Evolutionary conservation across 1,284 basidiomycete species (phyloP), one percentile per base, ranked within the genome.

Genomic region (Retiboletus flavoniger): DNA sequence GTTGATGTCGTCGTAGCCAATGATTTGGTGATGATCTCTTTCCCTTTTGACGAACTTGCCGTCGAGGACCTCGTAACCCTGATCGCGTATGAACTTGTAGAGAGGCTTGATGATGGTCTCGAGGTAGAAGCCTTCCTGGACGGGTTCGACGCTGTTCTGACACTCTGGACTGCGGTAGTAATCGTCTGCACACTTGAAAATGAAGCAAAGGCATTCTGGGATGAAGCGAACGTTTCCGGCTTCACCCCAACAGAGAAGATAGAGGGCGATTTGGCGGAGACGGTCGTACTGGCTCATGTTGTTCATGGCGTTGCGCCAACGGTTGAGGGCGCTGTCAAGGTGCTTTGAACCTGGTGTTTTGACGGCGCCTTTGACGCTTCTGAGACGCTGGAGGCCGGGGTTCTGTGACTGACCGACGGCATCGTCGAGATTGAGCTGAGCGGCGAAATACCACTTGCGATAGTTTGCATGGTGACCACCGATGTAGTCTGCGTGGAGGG

Each of bases 161-260:
- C 96, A 99, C 72, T 99, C 97, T 34, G 95, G 88, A 56, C 93
- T 95, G 61, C 96, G 93, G 74, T 99, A 99, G 73, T 98, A 99
- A 76, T 99, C 96, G 73, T 99, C 96, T 50, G 97, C 96, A 67
- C 96, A 99, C 77, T 99, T 99, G 89, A 99, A 99, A 72, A 99
- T 96, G 83, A 98, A 99, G 78, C 96, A 98, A 51, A 99, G 77
- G 67, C 92, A 95, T 71, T 99, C 96, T 24, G 97, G 95, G 36
- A 93, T 89, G 75, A 98, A 98, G 55, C 96, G 89, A 54, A 99
- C 91, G 69, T 99, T 97, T 50, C 95, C 95, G 2, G 91, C 96
- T 75, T 99, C 96, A 61, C 95, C 96, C 96, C 97, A 99, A 72
- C 95, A 98, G 48, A 99, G 82, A 45, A 99, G 83, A 73, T 89